Conservation (phyloP, 202 grass and related monocot genomes). For the Elaeis oleifera region DNA sequence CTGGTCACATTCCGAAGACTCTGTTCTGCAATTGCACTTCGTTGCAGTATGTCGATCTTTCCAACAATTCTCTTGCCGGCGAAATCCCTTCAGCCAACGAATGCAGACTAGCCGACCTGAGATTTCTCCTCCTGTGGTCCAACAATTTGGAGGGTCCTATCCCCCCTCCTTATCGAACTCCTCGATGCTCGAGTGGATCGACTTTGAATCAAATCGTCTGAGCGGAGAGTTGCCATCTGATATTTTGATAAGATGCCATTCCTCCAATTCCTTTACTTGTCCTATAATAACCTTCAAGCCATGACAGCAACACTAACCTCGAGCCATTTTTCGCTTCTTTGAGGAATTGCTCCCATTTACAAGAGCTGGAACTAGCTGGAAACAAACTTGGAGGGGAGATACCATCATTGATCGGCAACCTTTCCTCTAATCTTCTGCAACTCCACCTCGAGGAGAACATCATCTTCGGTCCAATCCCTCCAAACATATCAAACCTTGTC, state of each 20-base stretch:
- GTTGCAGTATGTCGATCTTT: constrained; percentile 67
- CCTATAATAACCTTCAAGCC: constrained; percentile 59
- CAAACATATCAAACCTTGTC: constrained; percentile 50
- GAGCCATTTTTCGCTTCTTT: constrained; percentile 72
- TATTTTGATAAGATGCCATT: constrained; percentile 47
- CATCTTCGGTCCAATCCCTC: constrained; percentile 70
- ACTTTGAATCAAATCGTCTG: constrained; percentile 65
- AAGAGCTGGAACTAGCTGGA: constrained; percentile 60
- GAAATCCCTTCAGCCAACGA: constrained; percentile 39
- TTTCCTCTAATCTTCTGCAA: constrained; percentile 43
- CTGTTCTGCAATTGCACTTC: constrained; percentile 67
- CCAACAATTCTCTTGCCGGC: constrained; percentile 53
- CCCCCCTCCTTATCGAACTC: constrained; percentile 62
- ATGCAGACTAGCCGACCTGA: constrained; percentile 49
- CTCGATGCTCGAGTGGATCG: constrained; percentile 66
- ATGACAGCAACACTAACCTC: constrained; percentile 34
- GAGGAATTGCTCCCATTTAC: constrained; percentile 48
- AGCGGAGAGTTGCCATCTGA: constrained; percentile 45
- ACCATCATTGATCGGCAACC: constrained; percentile 35
- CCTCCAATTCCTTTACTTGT: constrained; percentile 54
- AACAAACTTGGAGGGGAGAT: constrained; percentile 55
- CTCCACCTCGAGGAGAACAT: constrained; percentile 76
- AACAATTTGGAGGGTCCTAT: constrained; percentile 61
- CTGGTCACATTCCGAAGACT: constrained; percentile 40
- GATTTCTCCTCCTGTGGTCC: constrained; percentile 74